Conservation (phyloP, 2,329 filamentous ascomycete species). For the Dactylellina haptotyla region DNA sequence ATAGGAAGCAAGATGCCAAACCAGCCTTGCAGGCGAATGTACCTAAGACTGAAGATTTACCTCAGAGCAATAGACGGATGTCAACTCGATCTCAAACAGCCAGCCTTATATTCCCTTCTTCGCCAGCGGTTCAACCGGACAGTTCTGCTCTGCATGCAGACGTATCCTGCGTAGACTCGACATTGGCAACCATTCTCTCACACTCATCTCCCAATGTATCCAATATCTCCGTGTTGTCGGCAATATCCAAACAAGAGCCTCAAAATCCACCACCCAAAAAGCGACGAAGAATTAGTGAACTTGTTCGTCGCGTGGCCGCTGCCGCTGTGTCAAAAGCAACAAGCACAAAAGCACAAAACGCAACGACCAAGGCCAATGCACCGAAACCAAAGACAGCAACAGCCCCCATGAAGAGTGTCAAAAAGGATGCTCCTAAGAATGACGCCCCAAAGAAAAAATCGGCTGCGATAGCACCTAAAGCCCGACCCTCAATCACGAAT, state of each 20-base stretch:
- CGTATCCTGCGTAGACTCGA: slow-evolving; percentile 37
- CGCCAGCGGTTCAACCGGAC: slow-evolving; percentile 17
- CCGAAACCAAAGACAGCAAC: slow-evolving; percentile 6
- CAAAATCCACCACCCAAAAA: slow-evolving; percentile 24
- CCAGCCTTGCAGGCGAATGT: not conserved
- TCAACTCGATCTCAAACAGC: slow-evolving; percentile 38
- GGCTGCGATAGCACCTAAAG: not conserved
- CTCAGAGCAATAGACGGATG: slow-evolving; percentile 11
- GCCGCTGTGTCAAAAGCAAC: slow-evolving; percentile 20
- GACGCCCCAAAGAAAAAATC: slow-evolving; percentile 11
- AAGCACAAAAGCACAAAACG: not conserved
- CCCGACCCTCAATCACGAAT: not conserved
- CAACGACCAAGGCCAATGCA: not conserved
- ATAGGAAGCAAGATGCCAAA: slow-evolving; percentile 4
- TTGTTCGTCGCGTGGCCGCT: slow-evolving; percentile 29
- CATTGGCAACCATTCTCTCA: slow-evolving; percentile 38
- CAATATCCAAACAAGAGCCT: not conserved
- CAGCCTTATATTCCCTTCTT: not conserved
- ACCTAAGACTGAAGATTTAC: not conserved
- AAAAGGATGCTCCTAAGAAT: too few relatives aligned
- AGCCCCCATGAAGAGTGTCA: slow-evolving; percentile 4
- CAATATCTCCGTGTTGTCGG: slow-evolving; percentile 6
- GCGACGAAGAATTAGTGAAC: slow-evolving; percentile 38
- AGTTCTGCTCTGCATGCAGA: slow-evolving; percentile 36
- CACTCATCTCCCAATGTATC: slow-evolving; percentile 42